phyloP scores from a whole-genome alignment of 2,329 filamentous ascomycete species.

The Emergomyces orientalis region DNA sequence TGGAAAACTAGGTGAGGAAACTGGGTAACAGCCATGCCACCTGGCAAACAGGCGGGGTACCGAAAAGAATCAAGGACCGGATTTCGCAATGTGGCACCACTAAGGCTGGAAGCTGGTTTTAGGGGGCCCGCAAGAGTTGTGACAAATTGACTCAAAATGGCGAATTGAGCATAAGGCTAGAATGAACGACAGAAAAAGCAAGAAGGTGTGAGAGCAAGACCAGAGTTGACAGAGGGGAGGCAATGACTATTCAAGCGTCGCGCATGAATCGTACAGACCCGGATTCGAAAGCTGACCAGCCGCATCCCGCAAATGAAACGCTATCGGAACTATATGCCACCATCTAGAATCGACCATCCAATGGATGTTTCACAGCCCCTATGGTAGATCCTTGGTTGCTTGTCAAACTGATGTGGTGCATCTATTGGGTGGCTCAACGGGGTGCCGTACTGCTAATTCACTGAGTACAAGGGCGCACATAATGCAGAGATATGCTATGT shows the following conservation, averaged over 20 bases:
- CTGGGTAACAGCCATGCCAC: slow-evolving; percentile 9
- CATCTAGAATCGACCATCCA: slow-evolving; percentile 1
- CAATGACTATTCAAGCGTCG: slow-evolving; percentile 7
- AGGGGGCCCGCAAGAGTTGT: neutral
- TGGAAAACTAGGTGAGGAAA: slow-evolving; percentile 2
- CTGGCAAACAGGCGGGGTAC: slow-evolving; percentile 15
- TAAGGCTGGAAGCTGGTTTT: slow-evolving; percentile 3
- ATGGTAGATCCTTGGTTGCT: slow-evolving; percentile 3
- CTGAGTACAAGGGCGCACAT: neutral
- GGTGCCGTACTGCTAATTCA: slow-evolving; percentile 4
- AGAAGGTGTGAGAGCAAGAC: neutral
- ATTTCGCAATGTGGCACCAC: slow-evolving; percentile 16
- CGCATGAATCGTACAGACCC: slow-evolving; percentile 7
- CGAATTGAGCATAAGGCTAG: neutral
- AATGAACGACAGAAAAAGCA: slow-evolving; percentile 12
- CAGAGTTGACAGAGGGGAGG: slow-evolving; percentile 2
- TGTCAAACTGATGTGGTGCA: neutral
- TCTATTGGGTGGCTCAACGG: neutral
- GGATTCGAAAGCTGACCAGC: neutral
- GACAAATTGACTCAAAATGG: slow-evolving; percentile 2
- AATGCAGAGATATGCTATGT: slow-evolving; percentile 6
- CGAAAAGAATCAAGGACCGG: neutral
- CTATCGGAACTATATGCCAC: neutral
- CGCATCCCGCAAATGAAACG: slow-evolving; percentile 4
- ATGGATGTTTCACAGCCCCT: neutral